Base-by-base conservation (phyloP, 495 filamentous ascomycete genomes). In the Penicillium psychrofluorescens region DNA sequence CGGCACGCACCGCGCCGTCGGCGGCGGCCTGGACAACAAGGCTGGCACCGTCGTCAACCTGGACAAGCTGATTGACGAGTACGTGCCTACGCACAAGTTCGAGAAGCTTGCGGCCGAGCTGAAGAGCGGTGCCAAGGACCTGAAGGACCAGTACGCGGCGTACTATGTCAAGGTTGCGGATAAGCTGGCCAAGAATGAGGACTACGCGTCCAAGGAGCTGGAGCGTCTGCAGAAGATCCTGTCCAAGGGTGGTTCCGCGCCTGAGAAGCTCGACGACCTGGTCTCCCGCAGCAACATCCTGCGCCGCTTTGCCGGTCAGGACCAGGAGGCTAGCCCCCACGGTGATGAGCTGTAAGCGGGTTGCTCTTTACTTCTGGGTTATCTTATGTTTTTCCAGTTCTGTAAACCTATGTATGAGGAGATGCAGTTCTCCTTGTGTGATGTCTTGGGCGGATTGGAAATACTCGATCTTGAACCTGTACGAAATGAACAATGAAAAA, bases 131-230 rank as follows among this genome's bases (percentile, higher is more conserved):
- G 85, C 81, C 28, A 71, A 74, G 58, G 70, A 62, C 36, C 63
- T 90, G 16, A 79, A 82, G 68, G 80, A 88, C 52, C 86, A 86
- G 74, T 94, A 88, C 62, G 87, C 86, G n/a, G 71, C 85, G 64
- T 97, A 97, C 78, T 98, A 98, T 61, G 69, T 92, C 60, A 86
- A 86, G 58, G 94, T 95, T 29, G 79, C 91, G 29, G 76, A 85
- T 52, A 98, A 96, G 80, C 63, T 95, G 34, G 67, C 65, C 59
- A 70, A 84, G 67, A 91, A 83, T 61, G 69, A 81, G 46, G 81
- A 74, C 16, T 95, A 90, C 58, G 87, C 80, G 16, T 70, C 77
- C 52, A 97, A 95, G 80, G 92, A 98, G 77, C 66, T 90, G 31
- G 74, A 77, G 48, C 79, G 92, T 38, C 67, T 98, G 50, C 71